Evolutionary conservation across 2,329 filamentous ascomycete species (phyloP).

Genomic region (Leptodontidium sp.): DNA sequence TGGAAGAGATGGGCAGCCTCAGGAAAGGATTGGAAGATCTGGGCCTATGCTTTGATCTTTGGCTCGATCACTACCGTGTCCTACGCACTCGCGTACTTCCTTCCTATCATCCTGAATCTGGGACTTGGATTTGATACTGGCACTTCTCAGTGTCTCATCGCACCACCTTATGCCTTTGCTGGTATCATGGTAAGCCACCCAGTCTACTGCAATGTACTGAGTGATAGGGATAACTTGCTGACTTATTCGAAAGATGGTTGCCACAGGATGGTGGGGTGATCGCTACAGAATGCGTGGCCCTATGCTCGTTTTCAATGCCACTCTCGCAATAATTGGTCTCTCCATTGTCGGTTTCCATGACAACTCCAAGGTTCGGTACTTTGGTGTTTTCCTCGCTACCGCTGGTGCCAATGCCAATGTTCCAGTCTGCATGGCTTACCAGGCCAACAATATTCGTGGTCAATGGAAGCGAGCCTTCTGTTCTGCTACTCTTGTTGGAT

Average conservation of each 20-base stretch:
- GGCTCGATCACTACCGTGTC: conserved; percentile 74
- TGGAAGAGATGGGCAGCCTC: conserved; percentile 56
- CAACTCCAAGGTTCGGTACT: conserved; percentile 59
- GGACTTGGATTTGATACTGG: conserved; percentile 62
- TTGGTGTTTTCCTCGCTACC: conserved; percentile 60
- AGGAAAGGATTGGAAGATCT: conserved; percentile 63
- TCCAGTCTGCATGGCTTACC: conserved; percentile 78
- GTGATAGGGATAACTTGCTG: not conserved
- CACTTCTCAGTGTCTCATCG: conserved; percentile 61
- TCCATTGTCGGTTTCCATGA: conserved; percentile 56
- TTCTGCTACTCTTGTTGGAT: conserved; percentile 77
- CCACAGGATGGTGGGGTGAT: conserved; percentile 47
- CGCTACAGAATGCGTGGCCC: conserved; percentile 53
- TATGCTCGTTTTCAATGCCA: conserved; percentile 43
- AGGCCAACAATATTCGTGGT: conserved; percentile 80
- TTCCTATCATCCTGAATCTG: conserved; percentile 69
- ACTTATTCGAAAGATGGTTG: conserved; percentile 3
- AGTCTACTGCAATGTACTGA: conserved; percentile 43
- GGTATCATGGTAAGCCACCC: conserved; percentile 53
- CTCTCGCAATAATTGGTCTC: conserved; percentile 56
- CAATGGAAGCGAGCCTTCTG: conserved; percentile 89
- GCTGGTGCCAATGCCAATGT: conserved; percentile 75
- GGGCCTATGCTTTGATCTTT: conserved; percentile 67
- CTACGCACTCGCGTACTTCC: conserved; percentile 81
- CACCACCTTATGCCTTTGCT: conserved; percentile 59